Base-by-base conservation (phyloP, 495 filamentous ascomycete genomes). In the Annulohypoxylon moriforme region DNA sequence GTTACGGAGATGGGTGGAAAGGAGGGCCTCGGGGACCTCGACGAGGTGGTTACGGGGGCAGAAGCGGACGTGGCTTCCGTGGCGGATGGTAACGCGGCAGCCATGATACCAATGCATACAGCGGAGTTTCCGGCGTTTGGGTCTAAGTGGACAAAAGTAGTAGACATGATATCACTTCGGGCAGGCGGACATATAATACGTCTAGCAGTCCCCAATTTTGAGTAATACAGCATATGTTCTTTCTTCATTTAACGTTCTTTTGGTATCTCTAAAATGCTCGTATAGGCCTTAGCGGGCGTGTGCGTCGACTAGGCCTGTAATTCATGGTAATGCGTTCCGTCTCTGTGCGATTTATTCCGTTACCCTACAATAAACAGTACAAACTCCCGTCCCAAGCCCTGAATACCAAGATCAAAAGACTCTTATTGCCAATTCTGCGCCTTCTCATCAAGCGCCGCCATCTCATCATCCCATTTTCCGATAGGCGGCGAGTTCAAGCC, bases 1-100 rank as follows among this genome's bases (percentile, higher is more conserved):
- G 84, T 38, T 83, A 85, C 29, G 86, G 86, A 11, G 81, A 83
- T 5, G 82, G 80, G 0, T 82, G 86, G 75, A 85, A 85, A n/a
- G 80, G 77, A 69, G 81, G 84, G 1, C 74, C 79, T 3, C 64
- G 85, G 50, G 79, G 80, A 1, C 77, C 77, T 5, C 77, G 83
- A 47, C 81, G 75, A 57, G 86, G 81, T 11, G 85, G 85, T 5
- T 83, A 79, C 40, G 73, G 81, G 34, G 77, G 78, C 34, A 77
- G 75, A 49, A 81, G 78, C 57, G 83, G 80, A 40, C 73, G 81
- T 5, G 81, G 83, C 4, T 83, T 79, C 69, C 74, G 82, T 20
- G 76, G 83, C 22, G 80, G 81, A 11, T 85, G 83, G 83, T 86
- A 75, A 79, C 49, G 18, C 20, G 13, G 11, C 24, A 22, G 38